Percentiles rank a stretch among this genome's conserved stretches.
These are phyloP conservation scores for Aspergillus biplanus DNA, from an alignment of 495 filamentous ascomycete genomes.

Conservation along the genomic window DNA sequence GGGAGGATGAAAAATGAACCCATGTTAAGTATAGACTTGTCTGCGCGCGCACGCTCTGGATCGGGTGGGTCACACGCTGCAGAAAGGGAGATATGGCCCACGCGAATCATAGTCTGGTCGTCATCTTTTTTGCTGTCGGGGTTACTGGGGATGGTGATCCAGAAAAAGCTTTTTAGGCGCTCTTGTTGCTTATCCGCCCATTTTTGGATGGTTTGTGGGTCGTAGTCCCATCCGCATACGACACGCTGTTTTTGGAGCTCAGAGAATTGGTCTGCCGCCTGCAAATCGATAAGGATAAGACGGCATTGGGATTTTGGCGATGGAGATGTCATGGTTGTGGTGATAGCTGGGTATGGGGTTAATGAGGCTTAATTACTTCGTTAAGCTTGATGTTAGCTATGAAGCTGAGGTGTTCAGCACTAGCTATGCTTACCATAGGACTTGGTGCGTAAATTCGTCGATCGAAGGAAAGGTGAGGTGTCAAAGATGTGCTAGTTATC, in stretches of 20 bases:
- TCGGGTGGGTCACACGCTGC: conserved; percentile 22
- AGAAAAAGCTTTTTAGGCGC: conserved; percentile 28
- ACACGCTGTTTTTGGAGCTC: conserved; percentile 8
- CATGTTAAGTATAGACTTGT: conserved; percentile 25
- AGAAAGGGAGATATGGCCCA: conserved; percentile 35
- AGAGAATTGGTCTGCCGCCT: background rate
- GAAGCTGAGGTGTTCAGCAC: too few relatives aligned
- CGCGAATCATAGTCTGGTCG: conserved; percentile 10
- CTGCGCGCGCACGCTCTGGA: conserved; percentile 20
- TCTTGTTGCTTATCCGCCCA: conserved; percentile 26
- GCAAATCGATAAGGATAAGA: conserved; percentile 6
- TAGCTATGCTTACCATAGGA: too few relatives aligned
- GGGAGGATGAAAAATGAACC: conserved; percentile 32
- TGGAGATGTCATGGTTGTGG: background rate
- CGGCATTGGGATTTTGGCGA: background rate
- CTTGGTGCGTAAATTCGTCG: too few relatives aligned
- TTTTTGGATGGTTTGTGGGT: conserved; percentile 16
- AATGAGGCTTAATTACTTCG: too few relatives aligned
- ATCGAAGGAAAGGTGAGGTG: too few relatives aligned
- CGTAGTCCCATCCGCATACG: conserved; percentile 16
- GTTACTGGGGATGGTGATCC: conserved; percentile 23
- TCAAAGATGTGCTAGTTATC: too few relatives aligned
- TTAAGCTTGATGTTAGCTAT: too few relatives aligned
- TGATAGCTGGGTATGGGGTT: too few relatives aligned
- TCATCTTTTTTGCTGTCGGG: background rate